Conservation (phyloP, 2,329 filamentous ascomycete genomes). For the Alternaria rosae region DNA sequence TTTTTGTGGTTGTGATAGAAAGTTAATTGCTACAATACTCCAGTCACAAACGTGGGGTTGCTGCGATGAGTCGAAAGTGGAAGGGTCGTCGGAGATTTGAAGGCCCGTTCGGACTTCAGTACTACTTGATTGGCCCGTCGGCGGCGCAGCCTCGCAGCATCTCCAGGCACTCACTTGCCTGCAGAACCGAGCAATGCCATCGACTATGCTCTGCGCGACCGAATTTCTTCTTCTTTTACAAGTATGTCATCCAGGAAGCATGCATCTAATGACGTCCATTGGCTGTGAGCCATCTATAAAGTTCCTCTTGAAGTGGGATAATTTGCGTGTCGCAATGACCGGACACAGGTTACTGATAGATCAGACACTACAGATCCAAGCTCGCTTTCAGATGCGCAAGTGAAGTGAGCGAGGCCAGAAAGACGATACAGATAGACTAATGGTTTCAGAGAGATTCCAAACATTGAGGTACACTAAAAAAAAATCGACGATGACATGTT, state of each 20-base stretch:
- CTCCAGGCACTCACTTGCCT: not conserved
- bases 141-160: constrained; percentile 9
- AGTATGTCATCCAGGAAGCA: not conserved
- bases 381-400: not conserved
- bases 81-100: constrained; percentile 29
- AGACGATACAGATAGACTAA: not conserved
- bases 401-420: not conserved
- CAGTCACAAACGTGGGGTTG: constrained; percentile 26
- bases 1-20: constrained; percentile 33
- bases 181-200: not conserved
- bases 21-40: constrained; percentile 19
- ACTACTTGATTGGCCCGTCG: constrained; percentile 22
- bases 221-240: not conserved
- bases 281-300: not conserved
- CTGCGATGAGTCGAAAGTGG: constrained; percentile 38
- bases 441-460: not conserved
- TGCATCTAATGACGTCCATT: not conserved
- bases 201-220: not conserved
- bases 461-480: not conserved
- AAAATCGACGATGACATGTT: not conserved
- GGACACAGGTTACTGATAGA: not conserved
- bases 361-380: not conserved
- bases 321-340: not conserved
- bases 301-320: not conserved
- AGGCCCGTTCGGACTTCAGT: constrained; percentile 30